Conservation (phyloP, 2,329 filamentous ascomycete species). For the Kalaharituber pfeilii region DNA sequence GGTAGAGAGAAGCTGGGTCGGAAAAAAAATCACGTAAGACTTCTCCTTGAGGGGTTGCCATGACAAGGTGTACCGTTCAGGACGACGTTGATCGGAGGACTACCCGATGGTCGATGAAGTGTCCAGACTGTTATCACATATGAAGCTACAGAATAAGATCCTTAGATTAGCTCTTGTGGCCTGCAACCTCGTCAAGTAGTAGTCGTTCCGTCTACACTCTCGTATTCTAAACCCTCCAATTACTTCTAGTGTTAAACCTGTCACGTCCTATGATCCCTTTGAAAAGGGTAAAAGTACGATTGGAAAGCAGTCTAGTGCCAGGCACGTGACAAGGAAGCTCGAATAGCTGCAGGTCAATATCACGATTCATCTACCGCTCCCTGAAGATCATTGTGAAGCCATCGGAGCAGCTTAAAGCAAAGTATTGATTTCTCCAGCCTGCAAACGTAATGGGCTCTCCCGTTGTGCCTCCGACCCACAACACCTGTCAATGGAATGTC, state of each 20-base stretch:
- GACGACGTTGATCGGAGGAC: no score
- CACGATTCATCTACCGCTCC: slow-evolving; percentile 50
- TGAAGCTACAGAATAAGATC: slow-evolving; percentile 60
- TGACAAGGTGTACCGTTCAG: no score
- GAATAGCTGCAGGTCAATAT: slow-evolving; percentile 39
- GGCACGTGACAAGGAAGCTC: slow-evolving; percentile 52
- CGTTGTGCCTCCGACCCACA: slow-evolving; percentile 38
- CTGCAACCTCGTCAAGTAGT: background rate
- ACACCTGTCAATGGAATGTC: background rate
- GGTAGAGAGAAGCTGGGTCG: no score
- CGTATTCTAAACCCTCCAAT: background rate
- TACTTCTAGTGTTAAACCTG: slow-evolving; percentile 1
- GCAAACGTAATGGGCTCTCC: slow-evolving; percentile 83
- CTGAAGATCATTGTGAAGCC: slow-evolving; percentile 61
- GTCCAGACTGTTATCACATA: slow-evolving; percentile 75
- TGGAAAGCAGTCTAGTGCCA: slow-evolving; percentile 12
- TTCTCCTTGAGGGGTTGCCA: no score
- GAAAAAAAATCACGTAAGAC: no score
- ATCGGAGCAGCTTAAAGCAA: slow-evolving; percentile 61
- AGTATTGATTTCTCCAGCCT: slow-evolving; percentile 86
- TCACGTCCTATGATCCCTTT: slow-evolving; percentile 1
- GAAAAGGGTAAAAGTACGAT: background rate
- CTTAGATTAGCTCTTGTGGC: slow-evolving; percentile 32
- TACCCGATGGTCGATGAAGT: slow-evolving; percentile 46
- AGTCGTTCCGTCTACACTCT: background rate